Evolutionary conservation across 495 filamentous ascomycete species (phyloP), one percentile per base, ranked within the genome.

Genomic region (Daldinia childiae): DNA sequence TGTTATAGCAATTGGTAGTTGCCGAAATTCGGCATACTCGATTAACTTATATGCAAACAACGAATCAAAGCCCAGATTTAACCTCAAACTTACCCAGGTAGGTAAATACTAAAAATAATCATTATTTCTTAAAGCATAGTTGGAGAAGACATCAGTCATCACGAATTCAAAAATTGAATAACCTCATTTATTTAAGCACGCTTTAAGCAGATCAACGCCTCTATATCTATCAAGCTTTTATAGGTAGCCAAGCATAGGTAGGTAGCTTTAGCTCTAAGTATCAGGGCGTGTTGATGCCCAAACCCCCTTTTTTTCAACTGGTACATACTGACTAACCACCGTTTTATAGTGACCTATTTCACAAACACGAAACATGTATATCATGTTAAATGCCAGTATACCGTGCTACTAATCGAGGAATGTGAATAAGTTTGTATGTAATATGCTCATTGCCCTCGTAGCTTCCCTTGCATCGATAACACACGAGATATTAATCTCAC

Each of bases 401-500:
- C 30, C 19, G 14, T 29, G 29, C 12, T 51, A 38, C 57, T 78
- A 85, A 30, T 87, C 86, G 17, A 87, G 82, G 61, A 87, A 88
- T 3, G 86, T 88, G 69, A 99, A 98, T 57, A 99, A 87, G 81
- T 90, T 92, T 17, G 95, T 97, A 78, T 99, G 95, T 58, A 99
- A 87, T 72, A 98, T 91, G 75, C 95, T 98, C 83, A 98, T 89
- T 14, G 95, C 95, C 62, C 95, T 88, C 62, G 93, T 91, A 41
- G 94, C 94, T 68, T 97, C 92, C 73, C 91, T 86, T 73, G 92
- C 92, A 74, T 95, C 92, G 73, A 99, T 96, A 7, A 99, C 95
- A 79, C 95, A 98, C 14, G 92, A 95, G 60, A 99, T 99, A 79
- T 97, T 98, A 81, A 99, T 99, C 84, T 99, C 95, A 75, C 94